A percentile compares a stretch with the other conserved stretches of the same genome.
These are phyloP conservation scores for Aspergillus arachidicola DNA, from an alignment of 2,329 filamentous ascomycete species.

Conservation along the genomic window DNA sequence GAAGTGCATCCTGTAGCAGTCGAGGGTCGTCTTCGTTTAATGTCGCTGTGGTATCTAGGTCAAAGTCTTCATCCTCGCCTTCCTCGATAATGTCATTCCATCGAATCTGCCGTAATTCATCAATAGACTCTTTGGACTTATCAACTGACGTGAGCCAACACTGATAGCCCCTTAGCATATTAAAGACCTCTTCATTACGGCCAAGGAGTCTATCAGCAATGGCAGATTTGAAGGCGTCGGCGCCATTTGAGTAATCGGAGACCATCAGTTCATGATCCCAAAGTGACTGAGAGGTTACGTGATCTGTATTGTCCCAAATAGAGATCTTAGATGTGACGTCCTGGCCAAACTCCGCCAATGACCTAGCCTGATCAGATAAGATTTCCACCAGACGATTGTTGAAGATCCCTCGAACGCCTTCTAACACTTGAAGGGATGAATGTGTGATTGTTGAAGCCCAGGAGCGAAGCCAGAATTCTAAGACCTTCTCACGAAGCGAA, in stretches of 20 bases:
- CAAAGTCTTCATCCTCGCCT: slow-evolving; percentile 41
- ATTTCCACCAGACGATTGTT: slow-evolving; percentile 68
- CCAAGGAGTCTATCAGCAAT: slow-evolving; percentile 73
- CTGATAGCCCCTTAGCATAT: slow-evolving; percentile 65
- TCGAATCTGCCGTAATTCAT: slow-evolving; percentile 37
- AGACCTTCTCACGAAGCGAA: slow-evolving; percentile 67
- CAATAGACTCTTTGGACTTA: slow-evolving; percentile 38
- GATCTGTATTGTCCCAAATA: slow-evolving; percentile 60
- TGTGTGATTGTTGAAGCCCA: slow-evolving; percentile 61
- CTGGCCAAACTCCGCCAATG: slow-evolving; percentile 66
- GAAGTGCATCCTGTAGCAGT: slow-evolving; percentile 62
- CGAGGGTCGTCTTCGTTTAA: slow-evolving; percentile 74
- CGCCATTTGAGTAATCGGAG: slow-evolving; percentile 67
- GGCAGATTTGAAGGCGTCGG: slow-evolving; percentile 67
- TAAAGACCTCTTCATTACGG: slow-evolving; percentile 66
- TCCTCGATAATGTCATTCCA: slow-evolving; percentile 45
- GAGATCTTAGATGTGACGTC: slow-evolving; percentile 65
- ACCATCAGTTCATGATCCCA: slow-evolving; percentile 70
- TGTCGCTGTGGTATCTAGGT: slow-evolving; percentile 40
- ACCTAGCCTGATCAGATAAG: slow-evolving; percentile 64
- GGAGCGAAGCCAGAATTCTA: slow-evolving; percentile 74
- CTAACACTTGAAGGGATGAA: slow-evolving; percentile 64
- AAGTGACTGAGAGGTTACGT: slow-evolving; percentile 57
- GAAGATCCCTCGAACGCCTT: slow-evolving; percentile 68
- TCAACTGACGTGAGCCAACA: slow-evolving; percentile 76